Percentiles rank a stretch among this genome's conserved stretches.
Evolutionary conservation across 192 early-diverging fungal genomes (phyloP).

Genomic region (Coemansia sp.): DNA sequence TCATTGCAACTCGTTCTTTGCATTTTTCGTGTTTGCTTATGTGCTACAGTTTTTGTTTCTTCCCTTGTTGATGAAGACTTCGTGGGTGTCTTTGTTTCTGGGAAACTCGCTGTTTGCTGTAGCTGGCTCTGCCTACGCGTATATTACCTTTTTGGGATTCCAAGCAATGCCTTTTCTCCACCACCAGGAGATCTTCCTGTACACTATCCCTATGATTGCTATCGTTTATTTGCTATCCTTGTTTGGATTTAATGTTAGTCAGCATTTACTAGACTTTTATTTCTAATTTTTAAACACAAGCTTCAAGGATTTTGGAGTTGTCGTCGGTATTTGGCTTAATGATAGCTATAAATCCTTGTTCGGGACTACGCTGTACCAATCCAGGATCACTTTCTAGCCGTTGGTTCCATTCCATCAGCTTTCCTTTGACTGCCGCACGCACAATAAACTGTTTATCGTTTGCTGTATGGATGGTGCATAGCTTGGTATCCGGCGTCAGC

Average conservation of each 20-base stretch:
- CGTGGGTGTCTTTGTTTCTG: slow-evolving; percentile 78
- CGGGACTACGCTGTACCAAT: slow-evolving; percentile 9
- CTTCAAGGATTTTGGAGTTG: slow-evolving; percentile 26
- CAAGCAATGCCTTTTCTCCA: slow-evolving; percentile 94
- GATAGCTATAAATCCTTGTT: slow-evolving; percentile 30
- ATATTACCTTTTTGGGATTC: slow-evolving; percentile 90
- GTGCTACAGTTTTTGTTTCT: slow-evolving; percentile 93
- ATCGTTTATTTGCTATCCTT: slow-evolving; percentile 62
- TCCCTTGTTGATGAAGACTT: slow-evolving; percentile 70
- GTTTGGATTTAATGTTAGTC: slow-evolving; percentile 77
- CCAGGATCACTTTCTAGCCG: slow-evolving; percentile 20
- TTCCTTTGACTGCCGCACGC: slow-evolving; percentile 38
- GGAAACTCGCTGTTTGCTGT: slow-evolving; percentile 87
- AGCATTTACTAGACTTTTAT: slow-evolving; percentile 70
- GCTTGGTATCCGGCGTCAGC: slow-evolving; percentile 31
- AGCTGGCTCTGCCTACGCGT: slow-evolving; percentile 76
- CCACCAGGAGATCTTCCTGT: slow-evolving; percentile 84
- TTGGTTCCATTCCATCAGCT: slow-evolving; percentile 45
- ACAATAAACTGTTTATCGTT: slow-evolving; percentile 17
- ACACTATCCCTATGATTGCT: slow-evolving; percentile 71
- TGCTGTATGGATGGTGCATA: slow-evolving; percentile 29
- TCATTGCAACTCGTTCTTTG: slow-evolving; percentile 95
- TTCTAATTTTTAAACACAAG: slow-evolving; percentile 55
- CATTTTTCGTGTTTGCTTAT: slow-evolving; percentile 81
- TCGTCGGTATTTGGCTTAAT: slow-evolving; percentile 37